These are phyloP conservation scores for Hyaloscypha bicolor DNA, from an alignment of 495 filamentous ascomycete genomes.

Conservation along the genomic window DNA sequence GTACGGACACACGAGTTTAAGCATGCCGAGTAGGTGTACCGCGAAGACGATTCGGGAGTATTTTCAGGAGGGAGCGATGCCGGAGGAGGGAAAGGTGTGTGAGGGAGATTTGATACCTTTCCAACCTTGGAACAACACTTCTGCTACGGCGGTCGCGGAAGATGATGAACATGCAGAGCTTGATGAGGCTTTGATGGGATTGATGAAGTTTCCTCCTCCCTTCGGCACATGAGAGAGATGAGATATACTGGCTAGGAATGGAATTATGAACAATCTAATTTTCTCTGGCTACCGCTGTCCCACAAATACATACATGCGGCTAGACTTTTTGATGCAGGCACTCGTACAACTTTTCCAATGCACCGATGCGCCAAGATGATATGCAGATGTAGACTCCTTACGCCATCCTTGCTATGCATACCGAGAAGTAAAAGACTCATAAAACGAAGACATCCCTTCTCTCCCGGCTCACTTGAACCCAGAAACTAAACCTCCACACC, in stretches of 20 bases:
- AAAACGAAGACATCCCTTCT: neutral
- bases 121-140: constrained; percentile 3
- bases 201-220: constrained; percentile 1
- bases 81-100: constrained; percentile 19
- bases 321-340: neutral
- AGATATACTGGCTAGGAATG: neutral
- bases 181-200: constrained; percentile 5
- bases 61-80: constrained; percentile 31
- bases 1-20: constrained; percentile 40
- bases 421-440: neutral
- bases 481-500: neutral
- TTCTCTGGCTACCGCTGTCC: too few species aligned
- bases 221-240: neutral
- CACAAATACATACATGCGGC: too few species aligned
- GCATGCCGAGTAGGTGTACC: constrained; percentile 28
- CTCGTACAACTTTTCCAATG: neutral
- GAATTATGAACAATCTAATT: too few species aligned
- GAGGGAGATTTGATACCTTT: constrained; percentile 26
- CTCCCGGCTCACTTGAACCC: neutral
- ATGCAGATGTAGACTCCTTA: neutral
- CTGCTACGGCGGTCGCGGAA: too few species aligned
- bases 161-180: constrained; percentile 6
- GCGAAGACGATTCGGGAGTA: constrained; percentile 21
- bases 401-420: neutral
- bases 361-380: neutral